Evolutionary conservation across 2,329 filamentous ascomycete species (phyloP).

Genomic region (Fusarium penzigii): DNA sequence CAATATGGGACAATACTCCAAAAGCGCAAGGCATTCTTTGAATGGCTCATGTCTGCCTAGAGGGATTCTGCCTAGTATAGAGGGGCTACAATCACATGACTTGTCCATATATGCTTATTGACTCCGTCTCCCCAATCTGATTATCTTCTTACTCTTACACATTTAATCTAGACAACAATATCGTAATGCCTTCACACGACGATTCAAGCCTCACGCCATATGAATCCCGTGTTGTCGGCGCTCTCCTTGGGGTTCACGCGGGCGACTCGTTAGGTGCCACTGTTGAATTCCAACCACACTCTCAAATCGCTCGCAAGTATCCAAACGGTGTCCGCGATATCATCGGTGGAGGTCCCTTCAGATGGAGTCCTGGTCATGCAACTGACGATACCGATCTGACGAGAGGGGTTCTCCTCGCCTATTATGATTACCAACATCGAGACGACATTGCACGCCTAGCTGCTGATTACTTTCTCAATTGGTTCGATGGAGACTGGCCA

Average conservation of each 20-base stretch:
- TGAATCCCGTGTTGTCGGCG: slow-evolving; percentile 40
- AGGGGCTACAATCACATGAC: too few relatives aligned
- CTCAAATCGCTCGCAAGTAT: slow-evolving; percentile 32
- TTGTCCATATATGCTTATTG: too few relatives aligned
- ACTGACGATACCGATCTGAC: slow-evolving; percentile 52
- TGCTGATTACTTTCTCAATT: slow-evolving; percentile 43
- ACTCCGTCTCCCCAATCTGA: too few relatives aligned
- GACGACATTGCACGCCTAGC: slow-evolving; percentile 36
- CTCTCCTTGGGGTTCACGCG: slow-evolving; percentile 47
- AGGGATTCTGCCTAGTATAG: too few relatives aligned
- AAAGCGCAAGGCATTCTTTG: too few relatives aligned
- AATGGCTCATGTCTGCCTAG: too few relatives aligned
- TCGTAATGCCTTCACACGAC: not conserved
- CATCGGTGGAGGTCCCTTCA: slow-evolving; percentile 45
- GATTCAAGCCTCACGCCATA: slow-evolving; percentile 7
- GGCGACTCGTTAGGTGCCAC: slow-evolving; percentile 50
- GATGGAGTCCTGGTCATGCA: slow-evolving; percentile 44
- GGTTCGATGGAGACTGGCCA: slow-evolving; percentile 46
- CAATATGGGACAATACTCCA: too few relatives aligned
- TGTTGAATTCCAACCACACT: slow-evolving; percentile 43
- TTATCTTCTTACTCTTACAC: not conserved
- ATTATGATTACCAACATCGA: slow-evolving; percentile 29
- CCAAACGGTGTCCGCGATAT: slow-evolving; percentile 44
- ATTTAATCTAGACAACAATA: not conserved
- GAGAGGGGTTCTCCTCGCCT: slow-evolving; percentile 46